phyloP scores from a whole-genome alignment of 805 yeast genomes.

The Pichia membranifaciens region DNA sequence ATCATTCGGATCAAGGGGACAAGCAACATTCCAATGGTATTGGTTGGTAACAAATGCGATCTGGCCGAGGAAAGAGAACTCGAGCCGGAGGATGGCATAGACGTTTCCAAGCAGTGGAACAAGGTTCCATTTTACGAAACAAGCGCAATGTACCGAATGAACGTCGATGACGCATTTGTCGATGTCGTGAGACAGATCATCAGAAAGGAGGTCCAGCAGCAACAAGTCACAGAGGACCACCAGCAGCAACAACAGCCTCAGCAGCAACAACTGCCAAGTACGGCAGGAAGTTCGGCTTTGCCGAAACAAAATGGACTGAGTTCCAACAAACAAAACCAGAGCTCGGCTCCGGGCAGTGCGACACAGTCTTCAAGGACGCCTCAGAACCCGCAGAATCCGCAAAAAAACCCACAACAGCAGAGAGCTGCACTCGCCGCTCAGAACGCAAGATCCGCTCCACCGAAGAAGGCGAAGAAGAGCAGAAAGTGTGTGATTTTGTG shows the following conservation, averaged over 20 bases:
- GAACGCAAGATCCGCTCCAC: not conserved
- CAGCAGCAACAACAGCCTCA: not conserved
- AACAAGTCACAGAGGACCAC: conserved; percentile 8
- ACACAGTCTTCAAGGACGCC: not conserved
- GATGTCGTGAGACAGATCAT: conserved; percentile 87
- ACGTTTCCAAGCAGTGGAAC: conserved; percentile 81
- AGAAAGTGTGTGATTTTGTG: conserved; percentile 6
- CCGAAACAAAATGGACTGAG: not conserved
- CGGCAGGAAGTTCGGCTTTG: not conserved
- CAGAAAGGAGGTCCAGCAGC: conserved; percentile 52
- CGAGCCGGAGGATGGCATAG: conserved; percentile 74
- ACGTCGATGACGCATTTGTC: conserved; percentile 84
- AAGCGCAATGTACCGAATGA: conserved; percentile 83
- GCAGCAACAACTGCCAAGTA: not conserved
- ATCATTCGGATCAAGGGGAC: conserved; percentile 78
- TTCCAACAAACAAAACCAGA: too few relatives aligned
- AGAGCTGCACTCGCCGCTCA: not conserved
- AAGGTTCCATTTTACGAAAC: conserved; percentile 89
- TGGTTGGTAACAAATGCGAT: conserved; percentile 90
- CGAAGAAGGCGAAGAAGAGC: conserved; percentile 3
- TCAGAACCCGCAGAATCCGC: not conserved
- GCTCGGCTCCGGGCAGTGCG: not conserved
- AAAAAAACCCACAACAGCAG: not conserved
- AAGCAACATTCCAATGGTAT: conserved; percentile 75
- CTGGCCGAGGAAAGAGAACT: conserved; percentile 68